These are phyloP conservation scores for Peterozyma xylosa DNA, from an alignment of 805 yeast genomes.

Conservation along the genomic window DNA sequence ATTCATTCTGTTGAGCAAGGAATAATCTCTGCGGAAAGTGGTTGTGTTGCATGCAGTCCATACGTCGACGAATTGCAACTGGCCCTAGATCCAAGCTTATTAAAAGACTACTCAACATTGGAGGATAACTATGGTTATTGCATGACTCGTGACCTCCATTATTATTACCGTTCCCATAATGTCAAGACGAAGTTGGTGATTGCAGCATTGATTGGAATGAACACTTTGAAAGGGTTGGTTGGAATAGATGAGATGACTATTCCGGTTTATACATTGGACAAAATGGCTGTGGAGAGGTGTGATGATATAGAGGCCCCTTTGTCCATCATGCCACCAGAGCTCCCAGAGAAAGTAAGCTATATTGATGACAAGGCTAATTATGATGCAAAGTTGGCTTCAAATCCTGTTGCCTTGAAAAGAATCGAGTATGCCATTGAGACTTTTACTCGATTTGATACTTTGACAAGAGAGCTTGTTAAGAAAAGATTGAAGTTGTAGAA, in stretches of 20 bases:
- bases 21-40: conserved; percentile 27
- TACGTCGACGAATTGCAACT: conserved; percentile 23
- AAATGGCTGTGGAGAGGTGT: conserved; percentile 13
- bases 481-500: background rate
- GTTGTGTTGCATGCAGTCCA: conserved; percentile 25
- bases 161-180: conserved; percentile 23
- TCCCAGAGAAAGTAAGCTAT: conserved; percentile 15
- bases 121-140: conserved; percentile 22
- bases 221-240: conserved; percentile 19
- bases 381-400: conserved; percentile 9
- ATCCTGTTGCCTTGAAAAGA: conserved; percentile 14
- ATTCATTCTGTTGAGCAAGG: conserved; percentile 27
- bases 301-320: conserved; percentile 17
- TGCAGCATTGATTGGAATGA: conserved; percentile 26
- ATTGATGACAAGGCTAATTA: conserved; percentile 14
- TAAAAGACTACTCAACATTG: conserved; percentile 13
- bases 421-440: conserved; percentile 12
- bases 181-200: conserved; percentile 22
- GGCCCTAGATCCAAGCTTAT: conserved; percentile 18
- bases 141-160: conserved; percentile 20
- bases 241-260: conserved; percentile 29
- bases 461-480: conserved; percentile 11
- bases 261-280: conserved; percentile 21
- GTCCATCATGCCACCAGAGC: conserved; percentile 14
- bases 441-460: conserved; percentile 12